phyloP scores from a whole-genome alignment of 2,329 filamentous ascomycete genomes.

The Hypoxylon sp. region DNA sequence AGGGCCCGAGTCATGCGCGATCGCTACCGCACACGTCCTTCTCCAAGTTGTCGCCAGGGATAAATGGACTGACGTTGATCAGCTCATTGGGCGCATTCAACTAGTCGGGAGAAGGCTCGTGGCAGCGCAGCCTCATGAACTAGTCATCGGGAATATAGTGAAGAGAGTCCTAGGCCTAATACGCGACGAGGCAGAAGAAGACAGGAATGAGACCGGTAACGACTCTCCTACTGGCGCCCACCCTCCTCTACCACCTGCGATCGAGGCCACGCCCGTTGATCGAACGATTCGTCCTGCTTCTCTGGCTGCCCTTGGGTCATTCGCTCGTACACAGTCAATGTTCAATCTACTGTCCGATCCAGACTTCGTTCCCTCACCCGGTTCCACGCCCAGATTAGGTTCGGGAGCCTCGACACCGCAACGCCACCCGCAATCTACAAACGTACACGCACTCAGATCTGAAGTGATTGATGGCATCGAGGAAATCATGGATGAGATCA shows the following conservation, averaged over 20 bases:
- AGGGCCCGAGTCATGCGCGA: constrained; percentile 87
- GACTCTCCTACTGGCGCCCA: constrained; percentile 68
- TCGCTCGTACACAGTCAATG: constrained; percentile 79
- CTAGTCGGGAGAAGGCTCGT: constrained; percentile 82
- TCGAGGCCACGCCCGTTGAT: constrained; percentile 33
- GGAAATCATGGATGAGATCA: constrained; percentile 95
- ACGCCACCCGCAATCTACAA: constrained; percentile 56
- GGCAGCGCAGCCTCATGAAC: constrained; percentile 87
- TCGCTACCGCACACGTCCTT: constrained; percentile 90
- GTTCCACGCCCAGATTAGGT: constrained; percentile 60
- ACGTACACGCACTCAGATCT: constrained; percentile 79
- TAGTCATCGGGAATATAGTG: constrained; percentile 94
- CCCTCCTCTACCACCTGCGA: constrained; percentile 41
- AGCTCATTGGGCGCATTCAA: constrained; percentile 84
- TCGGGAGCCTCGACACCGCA: constrained; percentile 66
- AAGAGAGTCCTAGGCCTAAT: constrained; percentile 90
- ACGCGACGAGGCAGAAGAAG: constrained; percentile 88
- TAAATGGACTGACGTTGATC: constrained; percentile 80
- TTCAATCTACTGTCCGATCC: constrained; percentile 87
- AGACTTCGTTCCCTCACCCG: constrained; percentile 62
- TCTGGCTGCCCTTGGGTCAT: constrained; percentile 71
- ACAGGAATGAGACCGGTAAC: constrained; percentile 73
- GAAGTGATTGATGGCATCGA: constrained; percentile 95
- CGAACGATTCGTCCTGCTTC: constrained; percentile 67
- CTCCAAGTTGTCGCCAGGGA: constrained; percentile 86